These are phyloP conservation scores for Apostasia ramifera DNA, from an alignment of 106 monocot genomes.

Conservation along the genomic window DNA sequence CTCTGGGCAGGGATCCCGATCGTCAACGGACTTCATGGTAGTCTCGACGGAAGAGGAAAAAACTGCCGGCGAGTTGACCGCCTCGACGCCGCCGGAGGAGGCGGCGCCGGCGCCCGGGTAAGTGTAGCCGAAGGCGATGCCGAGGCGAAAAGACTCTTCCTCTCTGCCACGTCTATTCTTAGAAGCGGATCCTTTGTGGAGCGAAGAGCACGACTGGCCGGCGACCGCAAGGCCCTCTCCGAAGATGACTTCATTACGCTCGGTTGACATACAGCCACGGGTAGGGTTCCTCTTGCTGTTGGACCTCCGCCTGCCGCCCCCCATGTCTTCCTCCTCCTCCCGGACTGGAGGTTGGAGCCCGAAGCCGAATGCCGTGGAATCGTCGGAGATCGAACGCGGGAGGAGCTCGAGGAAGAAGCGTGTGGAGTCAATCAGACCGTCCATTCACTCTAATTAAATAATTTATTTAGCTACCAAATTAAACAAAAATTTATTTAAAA, in stretches of 20 bases:
- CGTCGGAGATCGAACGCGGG: too few species aligned
- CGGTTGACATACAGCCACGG: background rate
- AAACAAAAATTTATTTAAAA: too few species aligned
- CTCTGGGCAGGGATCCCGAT: conserved; percentile 13
- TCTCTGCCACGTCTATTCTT: background rate
- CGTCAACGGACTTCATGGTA: conserved; percentile 20
- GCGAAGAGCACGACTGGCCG: background rate
- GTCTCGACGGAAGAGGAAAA: conserved; percentile 16
- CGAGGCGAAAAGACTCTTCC: background rate
- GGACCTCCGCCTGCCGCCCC: conserved; percentile 11
- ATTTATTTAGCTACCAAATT: too few species aligned
- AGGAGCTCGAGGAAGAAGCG: too few species aligned
- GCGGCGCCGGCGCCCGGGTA: conserved; percentile 12
- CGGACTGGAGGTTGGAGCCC: too few species aligned
- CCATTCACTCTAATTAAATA: too few species aligned
- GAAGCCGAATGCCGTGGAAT: too few species aligned
- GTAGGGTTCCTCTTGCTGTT: background rate
- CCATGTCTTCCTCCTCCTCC: conserved; percentile 4
- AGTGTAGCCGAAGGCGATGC: conserved; percentile 14
- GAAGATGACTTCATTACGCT: background rate
- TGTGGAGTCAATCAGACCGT: too few species aligned
- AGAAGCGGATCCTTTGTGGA: background rate
- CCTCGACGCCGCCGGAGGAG: background rate
- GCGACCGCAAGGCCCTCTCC: background rate
- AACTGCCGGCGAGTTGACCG: background rate